Base-by-base conservation (phyloP, 2,329 filamentous ascomycete species). In the Coccinonectria pachysandricola region DNA sequence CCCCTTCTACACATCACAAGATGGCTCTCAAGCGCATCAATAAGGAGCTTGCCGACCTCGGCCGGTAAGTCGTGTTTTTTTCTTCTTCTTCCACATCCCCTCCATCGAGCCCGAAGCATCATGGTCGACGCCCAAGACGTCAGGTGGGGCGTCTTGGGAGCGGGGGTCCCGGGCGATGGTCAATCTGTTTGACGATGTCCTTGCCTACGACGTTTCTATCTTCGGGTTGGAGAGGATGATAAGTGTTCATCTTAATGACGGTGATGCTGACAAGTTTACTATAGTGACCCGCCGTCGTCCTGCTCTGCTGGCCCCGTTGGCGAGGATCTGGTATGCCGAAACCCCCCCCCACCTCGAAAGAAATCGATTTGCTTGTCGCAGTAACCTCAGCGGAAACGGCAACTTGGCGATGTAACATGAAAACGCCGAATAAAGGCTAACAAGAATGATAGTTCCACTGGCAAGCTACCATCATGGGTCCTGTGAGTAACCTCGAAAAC, bases 401-500 rank as follows among this genome's bases (percentile, higher is more conserved):
- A 18, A 30, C 15, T 21, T 16, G 20, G 25, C 13, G 18, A 15
- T 15, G 12, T 11, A 21, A 9, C 24, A 14, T 15, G 19, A 25
- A 22, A 12, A 15, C 14, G 9, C 11, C 7, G 12, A 30, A 24
- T 15, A 23, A 40, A 26, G 12, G 24, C 45, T 54, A 32, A 56
- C 45, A 10, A 21, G 11, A 27, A 19, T 13, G 19, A 31, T 49
- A 98, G 88, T 98, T 98, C 58, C 91, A 96, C 77, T 98, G 91
- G 91, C 91, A 98, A 79, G 91, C 91, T 52, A 98, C 91, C 27
- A 98, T 98, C 59, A 98, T 98, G 91, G 91, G 91, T 63, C 91
- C 91, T 58, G 85, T 93, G 77, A 76, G 84, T 51, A 44, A 43
- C 39, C 9, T 24, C 23, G 37, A 32, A 21, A 28, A 26, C 18